Evolutionary conservation across 2,329 filamentous ascomycete species (phyloP).

Genomic region (Metarhizium sp.): DNA sequence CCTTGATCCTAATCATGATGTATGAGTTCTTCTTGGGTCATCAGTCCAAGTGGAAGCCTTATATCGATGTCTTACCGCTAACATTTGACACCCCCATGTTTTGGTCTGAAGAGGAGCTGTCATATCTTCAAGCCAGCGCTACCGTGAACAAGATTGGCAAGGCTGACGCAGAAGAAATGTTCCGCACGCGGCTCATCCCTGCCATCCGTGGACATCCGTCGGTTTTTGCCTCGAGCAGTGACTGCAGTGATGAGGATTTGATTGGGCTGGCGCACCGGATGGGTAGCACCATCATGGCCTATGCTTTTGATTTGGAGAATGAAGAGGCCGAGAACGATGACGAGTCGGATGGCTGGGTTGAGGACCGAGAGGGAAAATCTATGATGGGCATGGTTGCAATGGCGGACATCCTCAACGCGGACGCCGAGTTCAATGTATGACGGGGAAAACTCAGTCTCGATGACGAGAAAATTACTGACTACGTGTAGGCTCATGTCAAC

Average conservation of each 20-base stretch:
- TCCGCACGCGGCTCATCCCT: constrained; percentile 45
- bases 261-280: constrained; percentile 60
- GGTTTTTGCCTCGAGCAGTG: constrained; percentile 30
- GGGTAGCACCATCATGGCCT: constrained; percentile 86
- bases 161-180: constrained; percentile 59
- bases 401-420: constrained; percentile 83
- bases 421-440: constrained; percentile 74
- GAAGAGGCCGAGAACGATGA: constrained; percentile 48
- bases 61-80: constrained; percentile 64
- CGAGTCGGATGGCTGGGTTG: constrained; percentile 55
- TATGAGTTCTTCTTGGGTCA: constrained; percentile 57
- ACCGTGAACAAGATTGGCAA: constrained; percentile 71
- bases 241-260: constrained; percentile 34
- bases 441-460: neutral
- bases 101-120: constrained; percentile 64
- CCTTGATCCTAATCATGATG: constrained; percentile 67
- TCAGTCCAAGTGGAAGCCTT: constrained; percentile 64
- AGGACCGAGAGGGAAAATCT: constrained; percentile 47
- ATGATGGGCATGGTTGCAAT: constrained; percentile 83
- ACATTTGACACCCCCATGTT: constrained; percentile 84
- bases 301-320: constrained; percentile 72
- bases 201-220: constrained; percentile 34
- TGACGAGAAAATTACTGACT: neutral
- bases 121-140: constrained; percentile 65
- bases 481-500: constrained; percentile 39